Conservation (phyloP, 1,284 basidiomycete genomes). For the Mycena citricolor region DNA sequence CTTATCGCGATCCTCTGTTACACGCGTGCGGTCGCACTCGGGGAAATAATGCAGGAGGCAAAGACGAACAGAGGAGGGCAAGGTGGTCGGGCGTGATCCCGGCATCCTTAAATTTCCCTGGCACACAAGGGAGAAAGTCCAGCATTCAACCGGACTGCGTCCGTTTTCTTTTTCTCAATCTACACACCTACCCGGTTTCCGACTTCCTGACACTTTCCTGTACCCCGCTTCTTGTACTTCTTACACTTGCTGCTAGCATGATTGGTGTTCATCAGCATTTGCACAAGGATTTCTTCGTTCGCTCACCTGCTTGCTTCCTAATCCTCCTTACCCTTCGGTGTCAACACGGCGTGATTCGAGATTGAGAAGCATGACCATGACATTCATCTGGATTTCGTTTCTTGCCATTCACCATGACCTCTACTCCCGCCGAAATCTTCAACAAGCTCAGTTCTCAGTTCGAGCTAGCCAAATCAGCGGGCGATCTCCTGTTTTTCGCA, state of each 20-base stretch:
- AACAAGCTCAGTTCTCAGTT: slow-evolving; percentile 57
- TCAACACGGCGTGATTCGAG: too few species aligned
- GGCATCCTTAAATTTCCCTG: slow-evolving; percentile 20
- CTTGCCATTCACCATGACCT: slow-evolving; percentile 29
- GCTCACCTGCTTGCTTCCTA: too few species aligned
- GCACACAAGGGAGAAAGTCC: slow-evolving; percentile 21
- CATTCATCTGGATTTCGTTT: too few species aligned
- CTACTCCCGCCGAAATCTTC: slow-evolving; percentile 56
- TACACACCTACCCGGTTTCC: slow-evolving; percentile 8
- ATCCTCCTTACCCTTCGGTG: too few species aligned
- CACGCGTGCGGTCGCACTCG: slow-evolving; percentile 56
- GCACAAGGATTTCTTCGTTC: too few species aligned
- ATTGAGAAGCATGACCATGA: too few species aligned
- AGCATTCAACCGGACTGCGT: slow-evolving; percentile 28
- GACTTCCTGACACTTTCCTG: slow-evolving; percentile 3
- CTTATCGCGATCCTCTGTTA: slow-evolving; percentile 68
- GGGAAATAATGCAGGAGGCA: slow-evolving; percentile 66
- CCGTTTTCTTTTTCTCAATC: slow-evolving; percentile 29
- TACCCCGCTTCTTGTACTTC: too few species aligned
- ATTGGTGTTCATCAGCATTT: too few species aligned
- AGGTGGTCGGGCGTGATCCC: slow-evolving; percentile 52
- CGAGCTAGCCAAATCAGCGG: slow-evolving; percentile 58
- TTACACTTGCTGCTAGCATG: too few species aligned
- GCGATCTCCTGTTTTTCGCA: slow-evolving; percentile 76
- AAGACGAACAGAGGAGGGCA: slow-evolving; percentile 64